Base-by-base conservation (phyloP, 148 eudicot species). In the Talinum fruticosum region DNA sequence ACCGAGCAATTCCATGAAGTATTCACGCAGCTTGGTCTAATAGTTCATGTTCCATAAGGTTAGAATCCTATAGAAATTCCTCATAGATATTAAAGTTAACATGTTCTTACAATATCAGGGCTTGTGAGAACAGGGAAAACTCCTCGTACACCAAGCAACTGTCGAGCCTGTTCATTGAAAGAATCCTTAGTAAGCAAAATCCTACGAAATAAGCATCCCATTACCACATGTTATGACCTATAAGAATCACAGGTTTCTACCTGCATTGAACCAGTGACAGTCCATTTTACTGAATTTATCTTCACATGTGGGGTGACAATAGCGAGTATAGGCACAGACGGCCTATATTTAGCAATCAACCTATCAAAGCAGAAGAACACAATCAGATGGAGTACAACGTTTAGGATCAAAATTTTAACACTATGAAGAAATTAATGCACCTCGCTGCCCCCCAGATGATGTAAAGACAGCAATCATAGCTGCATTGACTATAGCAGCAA, bases 261-360 rank as follows among this genome's bases (percentile, higher is more conserved):
- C 92, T 87, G 88, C 77, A 81, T 70, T 79, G 88, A 64, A 68
- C 92, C 88, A 67, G 84, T 82, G 74, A 89, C 80, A 73, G 85
- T 81, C 92, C 92, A 89, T 77, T 84, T 86, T 36, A 89, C 67
- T 16, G 86, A 75, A 73, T 84, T 86, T 24, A 90, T 75, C 76
- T 23, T 84, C 66, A 89, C 83, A 35, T 82, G 83, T 72, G 92
- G 92, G 75, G 77, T 81, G 73, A 87, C 87, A 64, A 89, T 76
- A 32, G 92, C 88, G 28, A 87, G 74, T 30, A 89, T 86, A 33
- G 92, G 92, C 54, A 84, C 84, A 23, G 86, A 72, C 62, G 92
- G 92, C 82, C 90, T 86, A 19, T 87, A 89, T 76, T 89, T 89
- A 10, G 92, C 85, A 59, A 89, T 87, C 76, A 89, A 79, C 84